Evolutionary conservation across 1,139 yeast species (phyloP).

Genomic region (Saccharomyces hybrid): DNA sequence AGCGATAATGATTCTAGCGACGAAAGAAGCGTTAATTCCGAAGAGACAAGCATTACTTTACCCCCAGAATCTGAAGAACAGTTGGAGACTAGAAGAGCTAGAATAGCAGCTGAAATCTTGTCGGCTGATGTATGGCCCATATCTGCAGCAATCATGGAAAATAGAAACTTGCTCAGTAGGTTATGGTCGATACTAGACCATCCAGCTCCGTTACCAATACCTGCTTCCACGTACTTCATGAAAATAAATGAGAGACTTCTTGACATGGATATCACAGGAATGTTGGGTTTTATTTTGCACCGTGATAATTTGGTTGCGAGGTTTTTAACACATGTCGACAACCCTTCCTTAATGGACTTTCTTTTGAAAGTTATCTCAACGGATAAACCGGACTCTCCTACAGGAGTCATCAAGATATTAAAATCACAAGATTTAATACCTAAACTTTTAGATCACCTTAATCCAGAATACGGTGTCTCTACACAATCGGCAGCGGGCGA

Average conservation of each 20-base stretch:
- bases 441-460: conserved; percentile 44
- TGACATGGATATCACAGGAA: conserved; percentile 83
- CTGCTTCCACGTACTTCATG: conserved; percentile 79
- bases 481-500: conserved; percentile 92
- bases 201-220: conserved; percentile 57
- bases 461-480: conserved; percentile 46
- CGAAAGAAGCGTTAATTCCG: conserved; percentile 24
- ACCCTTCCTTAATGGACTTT: conserved; percentile 69
- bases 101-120: conserved; percentile 81
- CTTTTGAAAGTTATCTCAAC: conserved; percentile 53
- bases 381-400: conserved; percentile 56
- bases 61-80: conserved; percentile 44
- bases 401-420: conserved; percentile 50
- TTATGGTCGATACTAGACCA: conserved; percentile 74
- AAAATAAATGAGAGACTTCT: conserved; percentile 87
- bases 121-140: conserved; percentile 92
- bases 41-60: conserved; percentile 28
- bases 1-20: conserved; percentile 13
- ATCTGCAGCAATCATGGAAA: conserved; percentile 84
- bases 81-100: conserved; percentile 60
- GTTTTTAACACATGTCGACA: conserved; percentile 47
- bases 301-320: conserved; percentile 46
- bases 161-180: conserved; percentile 51
- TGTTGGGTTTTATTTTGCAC: conserved; percentile 51
- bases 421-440: conserved; percentile 45